Base-by-base conservation (phyloP, 371 early-diverging fungal species). In the Mortierella sp. region DNA sequence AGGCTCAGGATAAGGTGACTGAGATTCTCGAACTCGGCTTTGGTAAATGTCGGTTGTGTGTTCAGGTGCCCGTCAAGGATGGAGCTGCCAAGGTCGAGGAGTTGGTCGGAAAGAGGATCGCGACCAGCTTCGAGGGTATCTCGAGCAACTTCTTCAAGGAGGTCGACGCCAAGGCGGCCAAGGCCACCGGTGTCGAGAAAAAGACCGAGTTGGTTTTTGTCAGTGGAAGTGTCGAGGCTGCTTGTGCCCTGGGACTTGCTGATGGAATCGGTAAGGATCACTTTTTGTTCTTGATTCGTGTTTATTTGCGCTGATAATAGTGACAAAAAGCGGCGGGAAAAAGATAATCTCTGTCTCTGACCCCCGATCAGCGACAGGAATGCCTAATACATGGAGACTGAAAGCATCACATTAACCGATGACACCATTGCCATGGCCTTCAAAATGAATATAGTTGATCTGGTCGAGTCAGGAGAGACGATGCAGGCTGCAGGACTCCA, bases 401-500 rank as follows among this genome's bases (percentile, higher is more conserved):
- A 21, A 47, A 1, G 9, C 39, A 14, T 1, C 39, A 39, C 19
- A 15, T 44, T 19, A 39, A 46, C 46, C 46, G 19, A 52, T 23
- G 1, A n/a, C 23, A 2, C 28, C 14, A 9, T 21, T 19, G 31
- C 14, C 5, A 6, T 27, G 23, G 15, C 42, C 14, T 21, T 30
- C 14, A 15, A 34, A 0, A 17, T 19, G 3, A 24, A 27, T 12
- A 30, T 72, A 87, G 87, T 88, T 27, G 88, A 88, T 80, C 78
- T 88, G 64, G 88, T 88, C 68, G 99, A 98, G 82, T 95, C 95
- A 17, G 99, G 98, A 64, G 98, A 98, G 72, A 97, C 98, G 5
- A 98, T 98, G 98, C 90, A 94, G 59, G 98, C 97, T n/a, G 98
- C 98, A 19, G 96, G 96, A 14, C 89, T 98, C 32, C 92, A 93